Evolutionary conservation across 2,329 filamentous ascomycete genomes (phyloP), one percentile per base, ranked within the genome.

Genomic region (Cladophialophora immunda): DNA sequence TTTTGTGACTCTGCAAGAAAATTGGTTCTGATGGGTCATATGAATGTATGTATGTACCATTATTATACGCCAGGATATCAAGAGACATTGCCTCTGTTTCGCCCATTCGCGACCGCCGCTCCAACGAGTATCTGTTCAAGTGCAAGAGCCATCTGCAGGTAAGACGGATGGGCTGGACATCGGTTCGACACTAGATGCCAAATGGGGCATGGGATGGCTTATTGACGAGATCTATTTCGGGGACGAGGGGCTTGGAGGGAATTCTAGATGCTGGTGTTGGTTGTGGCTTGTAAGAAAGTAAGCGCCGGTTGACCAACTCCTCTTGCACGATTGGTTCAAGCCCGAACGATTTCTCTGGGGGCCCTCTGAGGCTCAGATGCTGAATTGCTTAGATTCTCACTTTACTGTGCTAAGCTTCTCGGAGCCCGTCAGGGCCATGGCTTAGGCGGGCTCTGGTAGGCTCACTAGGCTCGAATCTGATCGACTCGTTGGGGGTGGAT

Each of bases 1-100:
- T 41, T 64, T 71, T 30, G 61, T 67, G 62, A 63, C 61, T 57
- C 13, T 59, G 7, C 64, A 68, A 53, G 67, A 71, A 27, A 59
- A 69, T 50, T 71, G 69, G 69, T 71, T 71, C 45, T 71, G 55
- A 62, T 36, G 53, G n/a, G 17, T 17, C 38, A 47, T 32, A 27
- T 9, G n/a, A 62, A 29, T 4, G 50, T 2, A 41, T 19, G 41
- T 22, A 53, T 32, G 58, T 60, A 60, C 27, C 4, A 36, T 34
- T 53, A 52, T 27, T 7, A 19, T 45, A 45, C 5, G 36, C 8
- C 38, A 22, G 38, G n/a, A 45, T 45, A 25, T 25, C 2, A 13
- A 11, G 19, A 22, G 45, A 50, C 19, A 25, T n/a, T 61, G 4
- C 52, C n/a, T 32, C 41, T 30, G n/a, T 30, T 17, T 27, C 9